phyloP scores from a whole-genome alignment of 345 rosid genomes.

The Populus tremula region DNA sequence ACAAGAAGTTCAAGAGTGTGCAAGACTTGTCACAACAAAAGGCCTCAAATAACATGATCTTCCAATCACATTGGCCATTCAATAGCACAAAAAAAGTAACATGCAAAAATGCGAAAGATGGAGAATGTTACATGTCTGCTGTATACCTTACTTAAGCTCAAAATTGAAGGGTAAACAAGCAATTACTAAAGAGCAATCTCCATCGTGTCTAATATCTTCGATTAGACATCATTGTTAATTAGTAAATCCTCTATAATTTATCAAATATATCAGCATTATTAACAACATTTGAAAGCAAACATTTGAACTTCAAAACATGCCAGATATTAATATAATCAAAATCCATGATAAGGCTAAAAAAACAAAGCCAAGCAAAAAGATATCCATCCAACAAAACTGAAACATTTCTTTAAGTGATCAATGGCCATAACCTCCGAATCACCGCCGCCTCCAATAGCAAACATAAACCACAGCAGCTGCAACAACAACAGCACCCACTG shows the following conservation, averaged over 20 bases:
- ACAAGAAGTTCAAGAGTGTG: not conserved
- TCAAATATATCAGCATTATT: not conserved
- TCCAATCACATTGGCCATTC: not conserved
- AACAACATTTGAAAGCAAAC: not conserved
- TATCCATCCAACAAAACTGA: conserved; percentile 36
- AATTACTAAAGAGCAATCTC: not conserved
- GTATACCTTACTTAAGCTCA: not conserved
- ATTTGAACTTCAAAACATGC: conserved; percentile 24
- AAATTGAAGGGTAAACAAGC: not conserved
- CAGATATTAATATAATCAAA: conserved; percentile 11
- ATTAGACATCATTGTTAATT: not conserved
- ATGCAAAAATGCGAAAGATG: not conserved
- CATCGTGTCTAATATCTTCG: not conserved
- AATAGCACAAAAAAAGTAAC: not conserved
- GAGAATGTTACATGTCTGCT: not conserved
- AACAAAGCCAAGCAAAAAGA: conserved; percentile 21
- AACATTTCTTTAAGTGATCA: conserved; percentile 2
- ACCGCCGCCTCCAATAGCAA: conserved; percentile 42
- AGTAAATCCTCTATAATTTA: conserved; percentile 4
- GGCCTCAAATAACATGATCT: not conserved
- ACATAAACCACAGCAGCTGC: conserved; percentile 49
- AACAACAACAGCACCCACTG: conserved; percentile 44
- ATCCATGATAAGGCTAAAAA: conserved; percentile 30
- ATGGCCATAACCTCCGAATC: conserved; percentile 24
- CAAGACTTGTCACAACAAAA: not conserved